Evolutionary conservation across 805 yeast genomes (phyloP).

Genomic region (Saccharomycopsis fermentans): DNA sequence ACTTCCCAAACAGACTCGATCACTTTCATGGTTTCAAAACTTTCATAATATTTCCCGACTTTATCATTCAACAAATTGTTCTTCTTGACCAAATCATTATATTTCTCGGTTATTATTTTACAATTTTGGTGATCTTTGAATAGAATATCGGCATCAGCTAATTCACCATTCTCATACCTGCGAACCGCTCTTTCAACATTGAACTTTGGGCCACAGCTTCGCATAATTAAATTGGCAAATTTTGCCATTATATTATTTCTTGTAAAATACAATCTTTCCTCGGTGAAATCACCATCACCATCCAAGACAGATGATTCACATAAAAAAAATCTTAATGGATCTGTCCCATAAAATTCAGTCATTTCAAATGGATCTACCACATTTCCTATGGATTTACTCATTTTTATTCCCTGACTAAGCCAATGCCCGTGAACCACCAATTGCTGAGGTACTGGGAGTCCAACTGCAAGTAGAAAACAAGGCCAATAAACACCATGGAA

Average conservation of each 20-base stretch:
- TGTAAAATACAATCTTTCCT: constrained; percentile 37
- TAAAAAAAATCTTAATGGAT: constrained; percentile 63
- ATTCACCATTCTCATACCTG: constrained; percentile 1
- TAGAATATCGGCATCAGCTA: neutral
- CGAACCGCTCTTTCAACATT: constrained; percentile 37
- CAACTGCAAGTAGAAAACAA: constrained; percentile 76
- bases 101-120: neutral
- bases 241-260: constrained; percentile 69
- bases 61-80: constrained; percentile 28
- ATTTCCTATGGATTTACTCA: constrained; percentile 90
- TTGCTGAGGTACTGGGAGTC: constrained; percentile 54
- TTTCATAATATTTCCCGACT: constrained; percentile 35
- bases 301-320: constrained; percentile 66
- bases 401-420: constrained; percentile 80
- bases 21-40: constrained; percentile 47
- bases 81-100: constrained; percentile 22
- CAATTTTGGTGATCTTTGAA: neutral
- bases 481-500: constrained; percentile 97
- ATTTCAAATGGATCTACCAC: constrained; percentile 84
- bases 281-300: constrained; percentile 72
- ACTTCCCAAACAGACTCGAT: constrained; percentile 49
- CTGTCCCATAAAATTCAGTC: constrained; percentile 54
- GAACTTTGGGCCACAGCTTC: constrained; percentile 68
- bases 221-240: constrained; percentile 66
- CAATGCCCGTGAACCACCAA: constrained; percentile 91